Percentiles rank a stretch among this genome's conserved stretches.
phyloP scores from a whole-genome alignment of 495 filamentous ascomycete species.

The Staphylotrichum tortipilum region DNA sequence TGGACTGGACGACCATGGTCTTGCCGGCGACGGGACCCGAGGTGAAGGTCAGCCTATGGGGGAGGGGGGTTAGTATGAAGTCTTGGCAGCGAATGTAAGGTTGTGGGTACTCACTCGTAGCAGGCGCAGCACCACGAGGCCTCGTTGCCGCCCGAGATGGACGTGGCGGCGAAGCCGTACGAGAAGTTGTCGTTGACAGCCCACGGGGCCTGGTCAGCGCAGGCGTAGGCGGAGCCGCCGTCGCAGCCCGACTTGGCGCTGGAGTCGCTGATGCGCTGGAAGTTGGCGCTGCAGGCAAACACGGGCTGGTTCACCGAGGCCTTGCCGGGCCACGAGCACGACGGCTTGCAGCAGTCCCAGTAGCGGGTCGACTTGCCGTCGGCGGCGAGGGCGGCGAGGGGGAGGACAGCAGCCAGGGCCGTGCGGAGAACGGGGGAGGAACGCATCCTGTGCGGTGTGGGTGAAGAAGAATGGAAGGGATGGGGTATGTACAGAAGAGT shows the following conservation, averaged over 20 bases:
- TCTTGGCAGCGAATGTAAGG: too few relatives aligned
- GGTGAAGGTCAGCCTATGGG: conserved; percentile 27
- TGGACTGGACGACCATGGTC: conserved; percentile 54
- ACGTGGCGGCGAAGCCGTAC: conserved; percentile 52
- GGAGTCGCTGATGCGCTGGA: conserved; percentile 32
- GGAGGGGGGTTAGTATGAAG: too few relatives aligned
- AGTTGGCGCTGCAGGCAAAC: conserved; percentile 42
- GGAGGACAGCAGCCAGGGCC: conserved; percentile 17
- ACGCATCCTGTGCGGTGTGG: conserved; percentile 12
- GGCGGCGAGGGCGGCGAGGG: conserved; percentile 15
- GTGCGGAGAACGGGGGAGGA: conserved; percentile 15
- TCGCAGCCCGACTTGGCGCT: conserved; percentile 28
- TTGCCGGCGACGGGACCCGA: conserved; percentile 41
- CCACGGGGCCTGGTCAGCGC: conserved; percentile 47
- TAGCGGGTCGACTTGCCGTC: conserved; percentile 30
- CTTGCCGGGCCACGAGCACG: conserved; percentile 49
- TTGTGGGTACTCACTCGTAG: conserved; percentile 37
- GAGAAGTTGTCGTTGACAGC: conserved; percentile 40
- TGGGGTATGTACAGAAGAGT: neutral
- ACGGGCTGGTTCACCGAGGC: conserved; percentile 41
- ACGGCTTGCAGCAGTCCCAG: conserved; percentile 58
- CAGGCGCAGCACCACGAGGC: conserved; percentile 48
- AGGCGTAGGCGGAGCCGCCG: conserved; percentile 44
- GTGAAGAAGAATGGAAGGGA: neutral
- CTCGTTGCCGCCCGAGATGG: conserved; percentile 35